Evolutionary conservation across 306 rosid species (phyloP).

Genomic region (Arachis stenosperma): DNA sequence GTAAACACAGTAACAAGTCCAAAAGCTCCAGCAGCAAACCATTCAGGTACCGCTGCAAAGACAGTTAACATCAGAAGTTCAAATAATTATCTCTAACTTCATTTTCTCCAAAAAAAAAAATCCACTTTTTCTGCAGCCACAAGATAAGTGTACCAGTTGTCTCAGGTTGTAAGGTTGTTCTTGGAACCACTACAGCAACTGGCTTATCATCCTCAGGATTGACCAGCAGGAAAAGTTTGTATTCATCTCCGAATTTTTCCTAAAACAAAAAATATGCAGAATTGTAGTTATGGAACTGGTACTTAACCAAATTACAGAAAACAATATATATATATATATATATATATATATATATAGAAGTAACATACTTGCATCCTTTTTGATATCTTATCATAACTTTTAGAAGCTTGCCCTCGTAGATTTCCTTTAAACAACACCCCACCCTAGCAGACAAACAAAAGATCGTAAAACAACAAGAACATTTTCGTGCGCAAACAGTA

Average conservation of each 20-base stretch:
- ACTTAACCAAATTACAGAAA: slow-evolving; percentile 7
- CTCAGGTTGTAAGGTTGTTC: slow-evolving; percentile 87
- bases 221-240: slow-evolving; percentile 82
- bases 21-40: slow-evolving; percentile 95
- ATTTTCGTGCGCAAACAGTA: slow-evolving; percentile 20
- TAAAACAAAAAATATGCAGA: slow-evolving; percentile 35
- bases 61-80: slow-evolving; percentile 24
- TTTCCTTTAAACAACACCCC: slow-evolving; percentile 97
- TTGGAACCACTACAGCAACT: slow-evolving; percentile 94
- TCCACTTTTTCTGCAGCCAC: slow-evolving; percentile 22
- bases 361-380: slow-evolving; percentile 76
- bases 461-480: slow-evolving; percentile 35
- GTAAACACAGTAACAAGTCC: slow-evolving; percentile 91
- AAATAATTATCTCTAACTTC: slow-evolving; percentile 21
- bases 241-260: slow-evolving; percentile 88
- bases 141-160: slow-evolving; percentile 65
- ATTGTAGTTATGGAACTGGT: slow-evolving; percentile 30
- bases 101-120: not conserved
- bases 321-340: slow-evolving; percentile 1
- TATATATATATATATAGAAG: not conserved
- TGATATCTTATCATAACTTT: slow-evolving; percentile 84
- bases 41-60: slow-evolving; percentile 89
- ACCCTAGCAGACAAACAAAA: slow-evolving; percentile 57
- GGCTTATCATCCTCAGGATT: slow-evolving; percentile 99
- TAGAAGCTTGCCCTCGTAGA: slow-evolving; percentile 85